Evolutionary conservation across 441 rosid genomes (phyloP), one percentile per base, ranked within the genome.

Genomic region (Syzygium syzygioides): DNA sequence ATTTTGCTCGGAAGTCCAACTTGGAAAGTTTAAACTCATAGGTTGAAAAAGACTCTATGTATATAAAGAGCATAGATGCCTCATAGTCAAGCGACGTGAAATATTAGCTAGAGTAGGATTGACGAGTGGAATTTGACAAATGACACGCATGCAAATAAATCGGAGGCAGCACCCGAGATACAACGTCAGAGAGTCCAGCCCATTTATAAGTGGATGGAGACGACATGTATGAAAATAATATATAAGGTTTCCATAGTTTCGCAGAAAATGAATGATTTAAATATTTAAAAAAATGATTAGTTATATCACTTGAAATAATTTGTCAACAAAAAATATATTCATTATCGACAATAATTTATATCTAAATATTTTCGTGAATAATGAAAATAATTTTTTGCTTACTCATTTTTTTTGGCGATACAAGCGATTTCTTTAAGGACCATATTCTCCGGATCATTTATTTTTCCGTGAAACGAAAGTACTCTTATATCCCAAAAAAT

Each of bases 201-300:
- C 9, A 45, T 13, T 13, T 45, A 76, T 12, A 1, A 8, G 28
- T 12, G 52, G n/a, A 76, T 50, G 0, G 7, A 76, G 17, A 37
- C 23, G 28, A 7, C 11, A 20, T 12, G 23, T 68, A 68, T 19
- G 13, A 18, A 34, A 18, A 34, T 26, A 34, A 34, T 71, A 3
- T 37, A 37, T 4, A 71, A 71, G 52, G 15, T 3, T 71, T 0
- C 7, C 0, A 1, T 37, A 1, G 1, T 37, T 37, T 76, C 13
- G 1, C 45, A 1, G 30, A 68, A 76, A 76, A 11, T 37, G 0
- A 76, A 37, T 71, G 0, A 37, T 71, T 71, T 37, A 8, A 41
- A 5, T 41, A 5, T 41, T 41, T 41, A 4, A 41, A 41, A 4
- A 56, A 20, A 41, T 41, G 45, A 41, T 41, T 41, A 41, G 45